Evolutionary conservation across 768 basidiomycete genomes (phyloP), one percentile per base, ranked within the genome.

Genomic region (Leccinum longicurvipes): DNA sequence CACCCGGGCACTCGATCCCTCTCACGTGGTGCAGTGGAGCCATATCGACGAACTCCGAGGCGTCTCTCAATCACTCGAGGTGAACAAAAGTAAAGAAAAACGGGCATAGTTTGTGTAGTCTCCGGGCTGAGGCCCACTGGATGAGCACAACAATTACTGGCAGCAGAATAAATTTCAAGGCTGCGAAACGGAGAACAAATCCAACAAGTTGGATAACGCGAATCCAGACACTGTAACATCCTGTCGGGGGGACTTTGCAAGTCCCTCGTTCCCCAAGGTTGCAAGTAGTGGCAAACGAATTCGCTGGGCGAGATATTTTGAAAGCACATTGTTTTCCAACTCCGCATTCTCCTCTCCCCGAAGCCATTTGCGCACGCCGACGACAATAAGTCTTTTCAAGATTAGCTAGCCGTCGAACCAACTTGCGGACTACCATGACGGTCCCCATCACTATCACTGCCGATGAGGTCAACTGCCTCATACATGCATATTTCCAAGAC

Each of bases 381-480:
- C n/a, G n/a, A n/a, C n/a, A n/a, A n/a, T n/a, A n/a, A n/a, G n/a
- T n/a, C n/a, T n/a, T n/a, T n/a, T n/a, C n/a, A n/a, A n/a, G n/a
- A n/a, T n/a, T n/a, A n/a, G n/a, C n/a, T n/a, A n/a, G n/a, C n/a
- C n/a, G n/a, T n/a, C n/a, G n/a, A n/a, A n/a, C n/a, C n/a, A n/a
- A 36, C 32, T 36, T 17, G 31, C 56, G 29, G 56, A 55, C 31
- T 41, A 54, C 41, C 10, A 76, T 78, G 66, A 69, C 71, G 42
- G 72, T 77, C 53, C 78, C 80, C 49, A 79, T 87, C 47, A 78
- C 79, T 29, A 86, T 91, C 59, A 82, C 85, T 39, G 86, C 90
- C 34, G 90, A 92, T 61, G 89, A 93, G 67, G 78, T 93, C 57
- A 93, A 93, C 68, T 89, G 86, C 64, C 82, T 93, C 59, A 86